Conservation (phyloP, 768 basidiomycete species). For the Thelephora aurantiotincta region DNA sequence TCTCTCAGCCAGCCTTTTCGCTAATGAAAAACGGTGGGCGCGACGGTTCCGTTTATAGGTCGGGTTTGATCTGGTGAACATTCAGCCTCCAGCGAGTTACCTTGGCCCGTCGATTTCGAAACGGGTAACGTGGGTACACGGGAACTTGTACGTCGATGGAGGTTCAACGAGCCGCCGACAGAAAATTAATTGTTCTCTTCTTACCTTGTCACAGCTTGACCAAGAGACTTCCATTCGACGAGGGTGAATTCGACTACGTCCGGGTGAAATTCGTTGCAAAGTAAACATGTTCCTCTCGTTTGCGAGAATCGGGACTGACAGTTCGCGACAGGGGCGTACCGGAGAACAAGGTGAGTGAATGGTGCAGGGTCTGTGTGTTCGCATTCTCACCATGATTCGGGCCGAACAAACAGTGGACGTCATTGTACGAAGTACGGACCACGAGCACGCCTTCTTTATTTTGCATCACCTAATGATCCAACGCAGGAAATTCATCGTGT, state of each 20-base stretch:
- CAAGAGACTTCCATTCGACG: conserved; percentile 66
- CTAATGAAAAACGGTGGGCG: too few species aligned
- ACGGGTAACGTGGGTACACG: conserved; percentile 60
- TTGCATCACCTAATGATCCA: conserved; percentile 1
- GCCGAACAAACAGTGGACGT: conserved; percentile 37
- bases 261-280: conserved; percentile 51
- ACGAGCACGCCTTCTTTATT: neutral
- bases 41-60: conserved; percentile 27
- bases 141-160: conserved; percentile 72
- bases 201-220: conserved; percentile 36
- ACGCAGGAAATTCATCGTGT: conserved; percentile 59
- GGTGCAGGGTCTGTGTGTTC: neutral
- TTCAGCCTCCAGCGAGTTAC: conserved; percentile 45
- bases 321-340: conserved; percentile 35
- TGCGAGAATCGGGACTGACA: conserved; percentile 5
- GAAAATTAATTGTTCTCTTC: neutral
- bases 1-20: too few species aligned
- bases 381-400: conserved; percentile 6
- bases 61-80: conserved; percentile 66
- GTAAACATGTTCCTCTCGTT: conserved; percentile 30
- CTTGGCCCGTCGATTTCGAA: conserved; percentile 35
- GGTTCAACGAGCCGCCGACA: too few species aligned
- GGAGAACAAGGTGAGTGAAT: conserved; percentile 46
- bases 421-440: conserved; percentile 43
- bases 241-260: conserved; percentile 75